A percentile compares a stretch with the other conserved stretches of the same genome.
Conservation (phyloP, 2,329 filamentous ascomycete species). For the Monosporascus sp. region DNA sequence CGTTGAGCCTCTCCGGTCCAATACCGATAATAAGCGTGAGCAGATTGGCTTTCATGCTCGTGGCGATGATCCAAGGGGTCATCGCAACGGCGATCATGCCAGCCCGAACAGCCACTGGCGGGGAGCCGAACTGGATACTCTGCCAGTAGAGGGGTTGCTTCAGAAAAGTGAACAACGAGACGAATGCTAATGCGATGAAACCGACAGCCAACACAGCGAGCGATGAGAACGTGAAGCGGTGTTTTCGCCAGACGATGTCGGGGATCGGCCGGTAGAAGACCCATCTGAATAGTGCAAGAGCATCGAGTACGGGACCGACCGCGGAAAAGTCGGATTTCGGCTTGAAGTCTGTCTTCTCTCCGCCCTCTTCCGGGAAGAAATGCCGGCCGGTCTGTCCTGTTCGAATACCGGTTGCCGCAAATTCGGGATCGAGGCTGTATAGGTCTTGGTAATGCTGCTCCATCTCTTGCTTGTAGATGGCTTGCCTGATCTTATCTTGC, state of each 20-base stretch:
- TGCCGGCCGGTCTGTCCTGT: slow-evolving; percentile 55
- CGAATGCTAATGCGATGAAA: slow-evolving; percentile 63
- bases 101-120: slow-evolving; percentile 77
- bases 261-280: slow-evolving; percentile 85
- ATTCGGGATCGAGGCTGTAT: slow-evolving; percentile 46
- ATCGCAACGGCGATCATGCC: slow-evolving; percentile 91
- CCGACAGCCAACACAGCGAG: slow-evolving; percentile 66
- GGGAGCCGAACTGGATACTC: slow-evolving; percentile 81
- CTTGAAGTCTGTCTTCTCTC: slow-evolving; percentile 51
- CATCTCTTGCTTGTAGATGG: slow-evolving; percentile 78
- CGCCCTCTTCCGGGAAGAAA: slow-evolving; percentile 66
- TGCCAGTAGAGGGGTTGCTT: slow-evolving; percentile 86
- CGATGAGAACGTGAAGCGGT: slow-evolving; percentile 74
- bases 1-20: slow-evolving; percentile 85
- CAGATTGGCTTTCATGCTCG: slow-evolving; percentile 87
- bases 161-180: slow-evolving; percentile 76
- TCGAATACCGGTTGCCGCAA: slow-evolving; percentile 38
- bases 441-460: slow-evolving; percentile 56
- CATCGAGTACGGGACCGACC: slow-evolving; percentile 68
- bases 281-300: slow-evolving; percentile 78
- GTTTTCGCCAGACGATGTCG: slow-evolving; percentile 61
- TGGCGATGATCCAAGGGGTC: slow-evolving; percentile 86
- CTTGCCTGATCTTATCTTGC: slow-evolving; percentile 89
- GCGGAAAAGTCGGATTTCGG: slow-evolving; percentile 72
- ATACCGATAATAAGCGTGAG: slow-evolving; percentile 82